These are phyloP conservation scores for Colletotrichum incanum DNA, from an alignment of 2,329 filamentous ascomycete species.

Conservation along the genomic window DNA sequence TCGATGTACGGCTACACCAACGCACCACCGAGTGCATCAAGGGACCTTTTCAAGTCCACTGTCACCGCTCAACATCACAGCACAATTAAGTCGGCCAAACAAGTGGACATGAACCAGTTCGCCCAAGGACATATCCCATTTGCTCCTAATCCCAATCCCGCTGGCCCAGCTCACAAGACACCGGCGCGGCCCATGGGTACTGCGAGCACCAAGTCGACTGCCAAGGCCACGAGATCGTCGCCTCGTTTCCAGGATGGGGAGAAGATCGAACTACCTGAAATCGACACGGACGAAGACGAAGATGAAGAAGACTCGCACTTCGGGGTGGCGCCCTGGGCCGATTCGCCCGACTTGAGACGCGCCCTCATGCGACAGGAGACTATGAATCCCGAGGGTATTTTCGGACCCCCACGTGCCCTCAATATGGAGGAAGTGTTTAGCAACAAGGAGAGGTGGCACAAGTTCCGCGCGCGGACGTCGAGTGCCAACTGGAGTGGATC, in stretches of 20 bases:
- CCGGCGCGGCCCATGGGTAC: constrained; percentile 71
- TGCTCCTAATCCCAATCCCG: constrained; percentile 76
- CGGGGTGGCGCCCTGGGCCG: constrained; percentile 84
- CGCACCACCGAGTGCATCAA: constrained; percentile 67
- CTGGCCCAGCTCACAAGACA: constrained; percentile 76
- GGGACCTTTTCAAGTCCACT: constrained; percentile 76
- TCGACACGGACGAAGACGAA: constrained; percentile 90
- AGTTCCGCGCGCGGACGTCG: constrained; percentile 91
- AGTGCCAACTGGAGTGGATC: constrained; percentile 94
- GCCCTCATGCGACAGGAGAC: constrained; percentile 87
- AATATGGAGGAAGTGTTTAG: constrained; percentile 98
- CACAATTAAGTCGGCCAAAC: constrained; percentile 75
- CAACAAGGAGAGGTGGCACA: constrained; percentile 87
- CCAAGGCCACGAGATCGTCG: constrained; percentile 77
- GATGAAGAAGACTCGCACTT: constrained; percentile 69
- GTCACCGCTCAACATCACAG: constrained; percentile 78
- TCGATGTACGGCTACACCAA: constrained; percentile 75
- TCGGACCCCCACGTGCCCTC: constrained; percentile 88
- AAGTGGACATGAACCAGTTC: constrained; percentile 88
- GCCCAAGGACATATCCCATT: constrained; percentile 93
- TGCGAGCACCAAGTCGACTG: constrained; percentile 67
- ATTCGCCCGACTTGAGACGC: constrained; percentile 85
- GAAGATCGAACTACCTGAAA: constrained; percentile 92
- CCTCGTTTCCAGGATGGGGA: constrained; percentile 92
- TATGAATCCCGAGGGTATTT: constrained; percentile 87